Evolutionary conservation across 2,329 filamentous ascomycete genomes (phyloP).

Genomic region (Pseudocercospora vitis): DNA sequence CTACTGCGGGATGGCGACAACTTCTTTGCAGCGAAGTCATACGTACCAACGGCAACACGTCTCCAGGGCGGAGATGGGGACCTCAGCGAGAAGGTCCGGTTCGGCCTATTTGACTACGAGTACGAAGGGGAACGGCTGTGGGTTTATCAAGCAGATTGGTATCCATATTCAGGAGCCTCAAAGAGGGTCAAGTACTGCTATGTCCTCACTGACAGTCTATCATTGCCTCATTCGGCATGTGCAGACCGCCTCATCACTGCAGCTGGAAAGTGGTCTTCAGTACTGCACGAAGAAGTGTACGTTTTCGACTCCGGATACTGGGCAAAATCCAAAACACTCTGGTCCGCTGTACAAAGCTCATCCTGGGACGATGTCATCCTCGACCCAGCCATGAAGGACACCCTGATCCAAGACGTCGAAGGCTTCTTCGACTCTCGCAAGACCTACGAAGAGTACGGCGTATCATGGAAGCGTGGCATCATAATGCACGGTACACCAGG

Average conservation of each 20-base stretch:
- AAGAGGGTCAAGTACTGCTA: constrained; percentile 16
- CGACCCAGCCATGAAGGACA: constrained; percentile 46
- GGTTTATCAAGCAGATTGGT: constrained; percentile 42
- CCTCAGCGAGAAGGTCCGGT: constrained; percentile 40
- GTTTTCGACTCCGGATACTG: constrained; percentile 47
- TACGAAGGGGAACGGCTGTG: constrained; percentile 43
- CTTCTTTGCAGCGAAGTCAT: constrained; percentile 38
- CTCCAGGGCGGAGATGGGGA: constrained; percentile 39
- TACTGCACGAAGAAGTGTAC: constrained; percentile 45
- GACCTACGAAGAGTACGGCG: constrained; percentile 46
- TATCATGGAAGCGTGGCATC: constrained; percentile 52
- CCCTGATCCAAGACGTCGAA: constrained; percentile 40
- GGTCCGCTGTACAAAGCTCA: constrained; percentile 43
- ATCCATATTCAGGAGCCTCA: constrained; percentile 5
- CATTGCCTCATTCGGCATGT: constrained; percentile 30
- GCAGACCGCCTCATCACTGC: constrained; percentile 42
- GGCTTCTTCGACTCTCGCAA: constrained; percentile 44
- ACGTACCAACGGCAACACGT: constrained; percentile 38
- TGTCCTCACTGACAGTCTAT: constrained; percentile 19
- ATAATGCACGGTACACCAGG: constrained; percentile 42
- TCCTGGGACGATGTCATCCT: constrained; percentile 50
- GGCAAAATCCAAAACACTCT: constrained; percentile 42
- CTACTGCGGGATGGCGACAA: constrained; percentile 40
- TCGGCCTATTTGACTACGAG: constrained; percentile 45
- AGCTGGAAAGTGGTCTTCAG: constrained; percentile 42